Evolutionary conservation across 768 basidiomycete genomes (phyloP).

Genomic region (Phaffia tasmanica): DNA sequence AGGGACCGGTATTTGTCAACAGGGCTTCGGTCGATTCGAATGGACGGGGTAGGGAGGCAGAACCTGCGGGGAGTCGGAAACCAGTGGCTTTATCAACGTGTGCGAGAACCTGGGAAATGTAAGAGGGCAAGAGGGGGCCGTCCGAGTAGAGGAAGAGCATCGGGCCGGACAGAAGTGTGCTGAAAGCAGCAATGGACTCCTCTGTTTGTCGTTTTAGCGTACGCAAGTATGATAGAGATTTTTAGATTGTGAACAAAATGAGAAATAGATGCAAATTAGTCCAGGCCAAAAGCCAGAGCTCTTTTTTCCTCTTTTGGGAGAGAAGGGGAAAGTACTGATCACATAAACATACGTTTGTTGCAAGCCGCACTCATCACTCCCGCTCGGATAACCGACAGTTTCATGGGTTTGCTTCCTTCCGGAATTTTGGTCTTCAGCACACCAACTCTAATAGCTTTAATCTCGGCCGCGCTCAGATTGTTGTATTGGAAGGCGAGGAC

Average conservation of each 20-base stretch:
- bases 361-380: slow-evolving; percentile 8
- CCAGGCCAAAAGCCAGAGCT: background rate
- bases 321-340: background rate
- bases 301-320: background rate
- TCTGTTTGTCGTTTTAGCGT: background rate
- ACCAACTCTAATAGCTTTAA: background rate
- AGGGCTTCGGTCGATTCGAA: background rate
- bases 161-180: slow-evolving; percentile 4
- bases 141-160: slow-evolving; percentile 17
- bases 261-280: background rate
- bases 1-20: background rate
- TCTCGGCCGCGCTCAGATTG: slow-evolving; percentile 9
- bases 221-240: too few relatives aligned
- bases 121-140: background rate
- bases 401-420: background rate
- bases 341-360: slow-evolving; percentile 7
- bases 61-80: slow-evolving; percentile 1
- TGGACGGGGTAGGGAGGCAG: background rate
- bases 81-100: slow-evolving; percentile 13
- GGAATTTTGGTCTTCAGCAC: slow-evolving; percentile 1
- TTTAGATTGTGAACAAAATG: too few relatives aligned
- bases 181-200: background rate
- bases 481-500: slow-evolving; percentile 22
- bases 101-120: slow-evolving; percentile 13
- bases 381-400: slow-evolving; percentile 7